Base-by-base conservation (phyloP, 176 grass and related monocot genomes). In the Avena atlantica region DNA sequence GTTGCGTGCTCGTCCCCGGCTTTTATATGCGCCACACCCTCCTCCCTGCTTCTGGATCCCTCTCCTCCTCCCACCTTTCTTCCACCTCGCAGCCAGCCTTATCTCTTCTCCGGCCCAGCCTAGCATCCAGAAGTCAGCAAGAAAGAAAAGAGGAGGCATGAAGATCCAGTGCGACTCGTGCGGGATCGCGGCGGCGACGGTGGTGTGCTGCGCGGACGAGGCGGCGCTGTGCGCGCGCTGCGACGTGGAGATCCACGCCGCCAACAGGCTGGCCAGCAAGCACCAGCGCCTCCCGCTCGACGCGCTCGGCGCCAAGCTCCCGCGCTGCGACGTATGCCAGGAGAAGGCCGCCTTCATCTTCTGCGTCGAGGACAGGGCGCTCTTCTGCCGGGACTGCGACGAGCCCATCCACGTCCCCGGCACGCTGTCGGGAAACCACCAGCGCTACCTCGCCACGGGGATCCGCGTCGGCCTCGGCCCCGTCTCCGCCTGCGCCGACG, bases 291-390 rank as follows among this genome's bases (percentile, higher is more conserved):
- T 97, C 70, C 92, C 91, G 59, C 94, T 97, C 72, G 94, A 92
- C 79, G 83, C 81, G 84, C 85, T 92, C 74, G 87, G 85, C 36
- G 82, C 89, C 64, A 92, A 60, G 70, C 83, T 97, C 83, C 94
- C 94, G 12, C 89, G 89, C 70, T 97, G 94, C 72, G 92, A 97
- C 83, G 87, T 97, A 70, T 97, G 94, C 83, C 92, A 97, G 97
- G 97, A 99, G 89, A 99, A 97, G 86, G 90, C 94, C 40, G 97
- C 97, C 11, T 97, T 99, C 71, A 99, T 99, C 76, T 99, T 99
- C 92, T 99, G 97, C 79, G 94, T 99, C 37, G 94, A 99, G 79
- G 97, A 99, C 86, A 70, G 97, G 79, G 97, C 97, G 67, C 97
- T 99, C 34, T 97, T 99, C 89, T 99, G 97, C 92, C 82, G 91